A percentile compares a stretch with the other conserved stretches of the same genome.
These are phyloP conservation scores for Pleurotus tuber-regium DNA, from an alignment of 768 basidiomycete genomes.

Conservation along the genomic window DNA sequence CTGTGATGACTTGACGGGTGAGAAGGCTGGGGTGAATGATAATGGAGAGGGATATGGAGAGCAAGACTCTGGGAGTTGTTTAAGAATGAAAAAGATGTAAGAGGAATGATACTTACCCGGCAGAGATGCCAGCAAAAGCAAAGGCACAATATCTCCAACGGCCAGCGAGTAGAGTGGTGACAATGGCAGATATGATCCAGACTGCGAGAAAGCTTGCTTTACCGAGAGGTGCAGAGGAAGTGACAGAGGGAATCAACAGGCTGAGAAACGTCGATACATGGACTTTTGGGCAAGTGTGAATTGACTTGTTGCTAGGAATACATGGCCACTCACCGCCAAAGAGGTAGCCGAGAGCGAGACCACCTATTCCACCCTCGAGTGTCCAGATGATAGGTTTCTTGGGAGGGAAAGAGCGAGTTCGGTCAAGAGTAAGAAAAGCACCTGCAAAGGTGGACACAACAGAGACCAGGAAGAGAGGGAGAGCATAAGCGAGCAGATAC, in stretches of 20 bases:
- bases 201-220: slow-evolving; percentile 53
- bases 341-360: slow-evolving; percentile 52
- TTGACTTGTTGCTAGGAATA: neutral
- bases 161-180: slow-evolving; percentile 48
- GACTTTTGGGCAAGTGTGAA: slow-evolving; percentile 31
- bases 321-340: slow-evolving; percentile 53
- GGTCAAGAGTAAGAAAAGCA: slow-evolving; percentile 70
- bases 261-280: slow-evolving; percentile 60
- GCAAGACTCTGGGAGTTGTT: slow-evolving; percentile 31
- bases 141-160: slow-evolving; percentile 54
- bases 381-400: slow-evolving; percentile 34
- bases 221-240: slow-evolving; percentile 38
- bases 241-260: slow-evolving; percentile 52
- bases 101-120: slow-evolving; percentile 48
- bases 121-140: slow-evolving; percentile 44
- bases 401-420: slow-evolving; percentile 59
- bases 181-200: slow-evolving; percentile 53
- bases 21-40: slow-evolving; percentile 53
- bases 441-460: slow-evolving; percentile 61
- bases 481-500: slow-evolving; percentile 52
- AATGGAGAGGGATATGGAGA: slow-evolving; percentile 50
- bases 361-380: slow-evolving; percentile 64
- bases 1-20: slow-evolving; percentile 42
- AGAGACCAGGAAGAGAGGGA: slow-evolving; percentile 62
- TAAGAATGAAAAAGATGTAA: slow-evolving; percentile 1